Percentiles rank a stretch among this genome's conserved stretches.
These are phyloP conservation scores for Raffaelea albimanens DNA, from an alignment of 2,329 filamentous ascomycete genomes.

Conservation along the genomic window DNA sequence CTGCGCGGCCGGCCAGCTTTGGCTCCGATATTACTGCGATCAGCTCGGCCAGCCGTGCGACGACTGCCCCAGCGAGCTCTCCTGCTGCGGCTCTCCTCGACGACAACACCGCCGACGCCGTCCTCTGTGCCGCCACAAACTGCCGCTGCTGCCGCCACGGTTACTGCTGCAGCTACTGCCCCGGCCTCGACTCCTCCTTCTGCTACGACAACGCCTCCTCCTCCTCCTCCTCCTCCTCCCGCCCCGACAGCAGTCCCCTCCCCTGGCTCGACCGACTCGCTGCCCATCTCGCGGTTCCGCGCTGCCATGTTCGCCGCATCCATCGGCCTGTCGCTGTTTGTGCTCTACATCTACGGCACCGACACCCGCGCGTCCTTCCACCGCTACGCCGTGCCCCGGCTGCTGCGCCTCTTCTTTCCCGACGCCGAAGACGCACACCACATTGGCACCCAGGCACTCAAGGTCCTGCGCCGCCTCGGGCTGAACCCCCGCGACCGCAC, in stretches of 20 bases:
- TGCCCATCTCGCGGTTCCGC: conserved; percentile 23
- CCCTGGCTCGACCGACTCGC: conserved; percentile 13
- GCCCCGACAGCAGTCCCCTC: conserved; percentile 11
- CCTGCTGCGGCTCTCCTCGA: not conserved
- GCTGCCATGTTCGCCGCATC: conserved; percentile 29
- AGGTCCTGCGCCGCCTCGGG: conserved; percentile 61
- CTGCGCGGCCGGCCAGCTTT: conserved; percentile 18
- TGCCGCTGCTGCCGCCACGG: not conserved
- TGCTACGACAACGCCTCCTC: not conserved
- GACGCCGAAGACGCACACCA: conserved; percentile 93
- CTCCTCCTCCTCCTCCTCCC: conserved; percentile 13
- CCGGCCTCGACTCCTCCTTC: not conserved
- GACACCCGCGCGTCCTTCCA: conserved; percentile 66
- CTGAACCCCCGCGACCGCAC: conserved; percentile 76
- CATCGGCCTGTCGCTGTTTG: conserved; percentile 30
- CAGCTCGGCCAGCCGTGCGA: too few relatives aligned
- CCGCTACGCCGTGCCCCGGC: conserved; percentile 55
- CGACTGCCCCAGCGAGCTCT: not conserved
- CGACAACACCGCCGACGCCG: not conserved
- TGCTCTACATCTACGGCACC: conserved; percentile 59
- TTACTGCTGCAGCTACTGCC: not conserved
- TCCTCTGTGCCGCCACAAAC: not conserved
- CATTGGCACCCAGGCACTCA: conserved; percentile 60
- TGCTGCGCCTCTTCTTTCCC: conserved; percentile 56
- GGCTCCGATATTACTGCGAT: conserved; percentile 1